phyloP scores from a whole-genome alignment of 257 asterid genomes.

The Craterostigma plantagineum region DNA sequence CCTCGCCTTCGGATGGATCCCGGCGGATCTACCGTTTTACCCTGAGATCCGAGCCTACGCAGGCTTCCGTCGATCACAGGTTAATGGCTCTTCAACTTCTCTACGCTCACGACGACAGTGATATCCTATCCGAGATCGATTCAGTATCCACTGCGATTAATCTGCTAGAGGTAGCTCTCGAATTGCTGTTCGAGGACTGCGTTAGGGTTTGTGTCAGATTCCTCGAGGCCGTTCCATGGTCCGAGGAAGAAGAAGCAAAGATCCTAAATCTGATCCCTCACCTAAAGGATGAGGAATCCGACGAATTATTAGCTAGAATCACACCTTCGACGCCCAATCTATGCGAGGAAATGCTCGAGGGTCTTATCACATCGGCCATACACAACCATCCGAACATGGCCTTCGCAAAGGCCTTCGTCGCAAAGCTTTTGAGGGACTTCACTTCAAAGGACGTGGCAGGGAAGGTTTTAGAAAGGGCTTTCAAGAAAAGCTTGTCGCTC shows the following conservation, averaged over 20 bases:
- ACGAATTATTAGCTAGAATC: conserved; percentile 60
- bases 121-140: conserved; percentile 25
- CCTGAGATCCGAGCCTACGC: conserved; percentile 21
- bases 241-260: conserved; percentile 69
- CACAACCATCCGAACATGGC: conserved; percentile 60
- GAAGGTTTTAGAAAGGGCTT: conserved; percentile 59
- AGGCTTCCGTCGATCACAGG: conserved; percentile 29
- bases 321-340: conserved; percentile 25
- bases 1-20: conserved; percentile 6
- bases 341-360: conserved; percentile 76
- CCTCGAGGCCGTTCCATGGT: conserved; percentile 96
- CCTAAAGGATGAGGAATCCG: conserved; percentile 40
- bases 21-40: conserved; percentile 17
- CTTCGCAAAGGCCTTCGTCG: conserved; percentile 72
- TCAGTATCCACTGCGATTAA: conserved; percentile 29
- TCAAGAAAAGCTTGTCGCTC: conserved; percentile 42
- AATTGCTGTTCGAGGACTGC: conserved; percentile 80
- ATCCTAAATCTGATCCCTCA: conserved; percentile 39
- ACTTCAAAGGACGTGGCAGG: conserved; percentile 21
- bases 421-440: conserved; percentile 72
- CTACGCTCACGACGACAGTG: conserved; percentile 18
- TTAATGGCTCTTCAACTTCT: conserved; percentile 39
- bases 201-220: conserved; percentile 51
- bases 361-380: conserved; percentile 47
- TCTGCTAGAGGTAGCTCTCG: conserved; percentile 62